Evolutionary conservation across 176 grass and related monocot genomes (phyloP), one percentile per base, ranked within the genome.

Genomic region (Phoenix roebelenii): DNA sequence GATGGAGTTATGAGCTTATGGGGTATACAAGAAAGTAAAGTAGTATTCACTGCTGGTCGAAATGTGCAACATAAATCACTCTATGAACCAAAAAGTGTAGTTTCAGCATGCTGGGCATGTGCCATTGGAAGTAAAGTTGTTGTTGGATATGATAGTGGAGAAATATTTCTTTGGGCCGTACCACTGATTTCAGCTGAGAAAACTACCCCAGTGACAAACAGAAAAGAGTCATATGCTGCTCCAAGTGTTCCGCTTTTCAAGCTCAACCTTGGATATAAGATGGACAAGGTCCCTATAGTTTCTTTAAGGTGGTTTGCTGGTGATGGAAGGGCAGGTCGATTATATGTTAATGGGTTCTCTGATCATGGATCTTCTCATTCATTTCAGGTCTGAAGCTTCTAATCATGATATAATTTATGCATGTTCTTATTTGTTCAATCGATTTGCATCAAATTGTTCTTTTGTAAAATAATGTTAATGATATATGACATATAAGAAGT

Each of bases 191-290:
- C 30, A 55, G 75, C 55, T 67, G 58, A 62, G 28, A 80, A 77
- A 25, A 80, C 58, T 76, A 72, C 63, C 20, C 65, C 72, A 32
- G 44, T 39, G 28, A 74, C 16, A 28, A 68, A 55, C 25, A 74
- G 72, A 52, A 35, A 55, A 5, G 70, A 72, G 26, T 23, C n/a
- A n/a, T n/a, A 53, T 71, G 55, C 39, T 53, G 51, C 26, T 69
- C 87, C 73, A 48, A 91, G 75, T 77, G 49, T 85, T 72, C 87
- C 93, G 62, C 50, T 98, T 83, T 78, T 80, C 75, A 98, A 78
- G 73, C 81, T 98, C 66, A 88, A 98, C 72, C 87, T 92, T 64
- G 93, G 87, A 63, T 92, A 78, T 67, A 98, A 98, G 62, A 65
- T 92, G 78, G 87, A 85, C 58, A 98, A 83, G 79, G 50, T 98